Evolutionary conservation across 139 green algal species (phyloP).

Genomic region (Penium margaritaceum): DNA sequence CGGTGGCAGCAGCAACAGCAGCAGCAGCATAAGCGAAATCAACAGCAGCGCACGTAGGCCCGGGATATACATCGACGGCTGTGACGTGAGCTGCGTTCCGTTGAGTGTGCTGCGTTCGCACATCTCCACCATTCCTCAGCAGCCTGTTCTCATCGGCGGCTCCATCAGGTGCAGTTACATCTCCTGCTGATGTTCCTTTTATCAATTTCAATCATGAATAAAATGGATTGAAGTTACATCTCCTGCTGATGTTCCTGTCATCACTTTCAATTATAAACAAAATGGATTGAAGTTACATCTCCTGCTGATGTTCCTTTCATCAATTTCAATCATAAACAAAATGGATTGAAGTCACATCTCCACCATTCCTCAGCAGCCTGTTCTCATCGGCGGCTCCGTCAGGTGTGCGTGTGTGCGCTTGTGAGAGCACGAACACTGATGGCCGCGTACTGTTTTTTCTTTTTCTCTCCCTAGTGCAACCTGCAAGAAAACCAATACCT

Average conservation of each 20-base stretch:
- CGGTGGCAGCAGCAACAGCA: neutral
- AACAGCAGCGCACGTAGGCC: conserved; percentile 47
- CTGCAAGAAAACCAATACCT: too few species aligned
- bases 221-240: neutral
- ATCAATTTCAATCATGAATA: neutral
- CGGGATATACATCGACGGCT: conserved; percentile 74
- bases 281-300: neutral
- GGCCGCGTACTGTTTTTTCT: too few species aligned
- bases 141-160: conserved; percentile 85
- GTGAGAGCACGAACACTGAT: too few species aligned
- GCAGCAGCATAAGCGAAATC: neutral
- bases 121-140: conserved; percentile 69
- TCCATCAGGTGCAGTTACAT: conserved; percentile 55
- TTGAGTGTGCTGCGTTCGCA: conserved; percentile 55
- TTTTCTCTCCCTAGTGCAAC: too few species aligned
- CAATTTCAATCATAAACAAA: neutral
- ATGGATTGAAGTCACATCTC: conserved; percentile 58
- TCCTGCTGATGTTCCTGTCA: neutral
- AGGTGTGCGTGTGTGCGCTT: too few species aligned
- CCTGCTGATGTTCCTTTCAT: neutral
- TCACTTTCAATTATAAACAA: neutral
- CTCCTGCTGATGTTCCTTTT: neutral
- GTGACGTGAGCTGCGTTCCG: conserved; percentile 67
- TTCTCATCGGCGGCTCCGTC: too few species aligned
- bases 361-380: too few species aligned